Base-by-base conservation (phyloP, 805 yeast genomes). In the Teunomyces aglyptinius region DNA sequence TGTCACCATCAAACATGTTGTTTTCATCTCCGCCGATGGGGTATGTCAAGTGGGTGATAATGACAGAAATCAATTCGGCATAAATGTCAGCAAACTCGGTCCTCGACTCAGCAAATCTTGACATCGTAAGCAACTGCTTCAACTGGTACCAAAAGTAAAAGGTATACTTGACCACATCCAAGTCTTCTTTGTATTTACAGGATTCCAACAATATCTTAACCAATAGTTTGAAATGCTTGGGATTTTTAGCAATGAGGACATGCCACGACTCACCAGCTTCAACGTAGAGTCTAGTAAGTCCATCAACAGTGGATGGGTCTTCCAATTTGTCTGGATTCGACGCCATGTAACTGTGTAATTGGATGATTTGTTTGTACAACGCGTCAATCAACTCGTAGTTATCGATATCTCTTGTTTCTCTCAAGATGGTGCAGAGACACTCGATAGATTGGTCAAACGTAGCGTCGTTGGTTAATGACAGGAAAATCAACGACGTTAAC, bases 231-330 rank as follows among this genome's bases (percentile, higher is more conserved):
- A 87, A 91, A 38, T 78, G 77, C 38, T 66, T 67, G 0, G 97
- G 94, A 44, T 77, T 71, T 55, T 81, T 81, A 5, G 92, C 89
- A 43, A 94, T 82, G 28, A 87, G 72, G 28, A 87, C 86, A 65
- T 89, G 94, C 99, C 99, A 94, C 1, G 96, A 79, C 67, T 90
- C 97, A 47, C 96, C 96, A 1, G 97, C 96, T 56, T 90, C 96
- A 5, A 90, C 87, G 62, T 86, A 88, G 36, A 94, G 63, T 57
- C 94, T 76, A 0, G 96, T 80, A 44, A 87, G 69, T 11, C 86
- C 82, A 47, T 83, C 84, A 58, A 86, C 77, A 32, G 77, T 74
- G 29, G 86, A 94, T 1, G 79, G 74, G 55, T 85, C 92, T 47
- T 80, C 82, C 44, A 68, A 64, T 44, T 75, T 76, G 15, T 71